Conservation (phyloP, 305 asterid species). For the Striga hermonthica region DNA sequence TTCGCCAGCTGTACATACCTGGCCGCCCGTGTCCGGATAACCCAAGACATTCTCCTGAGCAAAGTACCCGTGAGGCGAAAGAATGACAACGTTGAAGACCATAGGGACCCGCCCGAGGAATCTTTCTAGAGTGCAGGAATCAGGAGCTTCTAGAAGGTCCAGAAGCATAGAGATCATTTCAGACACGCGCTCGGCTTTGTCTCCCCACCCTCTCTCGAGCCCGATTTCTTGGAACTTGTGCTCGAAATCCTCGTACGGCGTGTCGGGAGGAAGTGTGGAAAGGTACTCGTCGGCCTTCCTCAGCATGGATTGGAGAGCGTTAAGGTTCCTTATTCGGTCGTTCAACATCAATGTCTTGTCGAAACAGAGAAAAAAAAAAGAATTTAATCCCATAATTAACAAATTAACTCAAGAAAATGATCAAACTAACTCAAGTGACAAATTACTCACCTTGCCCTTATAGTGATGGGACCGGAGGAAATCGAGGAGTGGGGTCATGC, state of each 20-base stretch:
- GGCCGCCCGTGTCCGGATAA: constrained; percentile 10
- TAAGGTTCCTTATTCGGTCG: neutral
- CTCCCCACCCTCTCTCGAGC: constrained; percentile 9
- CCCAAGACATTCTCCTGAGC: constrained; percentile 16
- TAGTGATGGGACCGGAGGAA: constrained; percentile 14
- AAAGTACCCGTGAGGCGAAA: constrained; percentile 13
- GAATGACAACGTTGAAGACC: constrained; percentile 9
- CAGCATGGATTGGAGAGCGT: constrained; percentile 1
- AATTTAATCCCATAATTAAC: neutral
- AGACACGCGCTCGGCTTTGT: neutral
- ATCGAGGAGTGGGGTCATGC: constrained; percentile 3
- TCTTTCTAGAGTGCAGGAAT: neutral
- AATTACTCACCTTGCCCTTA: neutral
- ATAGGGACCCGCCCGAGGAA: constrained; percentile 3
- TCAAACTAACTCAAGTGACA: neutral
- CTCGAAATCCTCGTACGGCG: constrained; percentile 1
- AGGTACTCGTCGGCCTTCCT: constrained; percentile 2
- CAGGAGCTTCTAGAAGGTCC: constrained; percentile 14
- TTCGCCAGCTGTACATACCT: neutral
- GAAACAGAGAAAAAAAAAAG: neutral
- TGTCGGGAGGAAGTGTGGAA: neutral
- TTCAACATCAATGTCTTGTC: constrained; percentile 10
- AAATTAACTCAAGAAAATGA: neutral
- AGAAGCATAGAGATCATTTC: constrained; percentile 4
- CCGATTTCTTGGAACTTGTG: constrained; percentile 6